Evolutionary conservation across 2,329 filamentous ascomycete genomes (phyloP), one percentile per base, ranked within the genome.

Genomic region (Claviceps humidiphila): DNA sequence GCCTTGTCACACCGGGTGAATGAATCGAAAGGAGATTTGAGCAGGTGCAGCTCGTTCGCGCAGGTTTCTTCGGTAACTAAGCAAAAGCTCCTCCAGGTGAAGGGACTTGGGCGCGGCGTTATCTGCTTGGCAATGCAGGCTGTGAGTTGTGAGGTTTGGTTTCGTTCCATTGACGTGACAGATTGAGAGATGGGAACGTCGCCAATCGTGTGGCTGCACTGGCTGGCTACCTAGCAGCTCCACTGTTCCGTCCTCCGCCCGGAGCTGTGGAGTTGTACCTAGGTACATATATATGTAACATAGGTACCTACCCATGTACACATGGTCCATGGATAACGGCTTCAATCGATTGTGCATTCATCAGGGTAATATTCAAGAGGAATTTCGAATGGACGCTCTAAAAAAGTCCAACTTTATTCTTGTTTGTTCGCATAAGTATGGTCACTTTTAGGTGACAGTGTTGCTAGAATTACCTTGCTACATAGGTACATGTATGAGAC

Each of bases 181-280:
- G 55, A 53, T 53, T 38, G 54, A 53, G 53, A 50, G 53, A 51
- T 37, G 44, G 41, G 50, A 55, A 59, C 51, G 58, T 59, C 55
- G 51, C 51, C 48, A 41, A 45, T 39, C 46, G 51, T 55, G 30
- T 34, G 30, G 30, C 17, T 20, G 17, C 17, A 20, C 17, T 20
- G 17, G 17, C 30, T 34, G 49, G 50, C 49, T 50, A 49, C 54
- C 54, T 60, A 58, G 54, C 57, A 54, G 53, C 50, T 38, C 45
- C 51, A 52, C 46, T 30, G 41, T 51, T 30, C 24, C 24, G 11
- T 2, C 3, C 6, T 30, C 17, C 24, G 11, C 3, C 2, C 6
- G 9, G 8, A 30, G 16, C 17, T 41, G 37, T 7, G 40, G 11
- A 20, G 53, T 49, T 59, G 55, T 30, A 30, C 7, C 26, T 30